Conservation (phyloP, 176 grass and related monocot genomes). For the Alopecurus myosuroides region DNA sequence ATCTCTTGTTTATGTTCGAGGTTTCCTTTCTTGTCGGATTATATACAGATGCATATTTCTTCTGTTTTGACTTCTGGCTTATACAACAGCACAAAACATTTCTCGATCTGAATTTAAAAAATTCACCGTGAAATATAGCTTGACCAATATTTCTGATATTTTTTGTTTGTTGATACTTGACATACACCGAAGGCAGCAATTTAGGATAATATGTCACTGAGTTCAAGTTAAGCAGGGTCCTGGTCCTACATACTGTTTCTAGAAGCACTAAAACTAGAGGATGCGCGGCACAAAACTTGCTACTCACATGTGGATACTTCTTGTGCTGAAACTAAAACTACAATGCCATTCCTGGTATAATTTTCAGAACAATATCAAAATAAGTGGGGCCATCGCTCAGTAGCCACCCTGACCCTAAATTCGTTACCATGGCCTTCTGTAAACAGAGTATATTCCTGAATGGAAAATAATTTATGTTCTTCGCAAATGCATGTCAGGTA, state of each 20-base stretch:
- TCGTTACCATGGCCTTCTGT: neutral
- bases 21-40: neutral
- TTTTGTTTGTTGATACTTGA: slow-evolving; percentile 1
- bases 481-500: slow-evolving; percentile 39
- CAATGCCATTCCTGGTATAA: neutral
- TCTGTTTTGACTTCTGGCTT: neutral
- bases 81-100: neutral
- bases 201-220: neutral
- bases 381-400: neutral
- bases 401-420: neutral
- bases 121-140: neutral
- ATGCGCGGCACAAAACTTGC: neutral
- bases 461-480: neutral
- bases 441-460: neutral
- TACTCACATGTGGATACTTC: neutral
- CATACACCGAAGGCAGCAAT: neutral
- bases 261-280: neutral
- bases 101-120: neutral
- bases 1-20: neutral
- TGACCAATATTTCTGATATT: neutral
- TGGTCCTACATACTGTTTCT: neutral
- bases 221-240: neutral
- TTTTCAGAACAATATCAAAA: neutral
- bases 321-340: neutral
- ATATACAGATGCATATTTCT: neutral